Conservation (phyloP, 2,329 filamentous ascomycete species). For the Aspergillus pseudoterreus region DNA sequence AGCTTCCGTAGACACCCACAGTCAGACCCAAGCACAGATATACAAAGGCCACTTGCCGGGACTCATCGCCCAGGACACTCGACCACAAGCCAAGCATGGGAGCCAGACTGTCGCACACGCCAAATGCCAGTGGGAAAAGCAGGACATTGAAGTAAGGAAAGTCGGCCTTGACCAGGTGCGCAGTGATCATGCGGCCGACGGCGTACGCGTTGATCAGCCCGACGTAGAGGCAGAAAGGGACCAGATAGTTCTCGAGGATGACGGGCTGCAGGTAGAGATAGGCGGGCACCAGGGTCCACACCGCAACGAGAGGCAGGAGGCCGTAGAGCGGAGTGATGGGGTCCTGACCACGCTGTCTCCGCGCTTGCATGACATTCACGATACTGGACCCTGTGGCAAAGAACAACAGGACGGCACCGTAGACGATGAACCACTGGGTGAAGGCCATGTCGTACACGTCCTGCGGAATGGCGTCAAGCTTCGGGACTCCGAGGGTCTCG, state of each 20-base stretch:
- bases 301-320: slow-evolving; percentile 72
- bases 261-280: slow-evolving; percentile 83
- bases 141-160: slow-evolving; percentile 93
- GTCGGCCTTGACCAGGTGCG: slow-evolving; percentile 78
- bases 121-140: slow-evolving; percentile 70
- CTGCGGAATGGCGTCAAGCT: slow-evolving; percentile 62
- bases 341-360: slow-evolving; percentile 68
- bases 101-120: slow-evolving; percentile 75
- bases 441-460: slow-evolving; percentile 75
- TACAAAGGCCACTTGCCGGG: slow-evolving; percentile 89
- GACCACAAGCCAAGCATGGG: slow-evolving; percentile 67
- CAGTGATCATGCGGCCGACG: slow-evolving; percentile 92
- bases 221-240: slow-evolving; percentile 86
- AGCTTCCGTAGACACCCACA: slow-evolving; percentile 92
- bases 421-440: slow-evolving; percentile 88
- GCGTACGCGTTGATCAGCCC: slow-evolving; percentile 92
- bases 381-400: slow-evolving; percentile 75
- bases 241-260: slow-evolving; percentile 76
- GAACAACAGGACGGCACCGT: slow-evolving; percentile 75
- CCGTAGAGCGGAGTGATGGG: slow-evolving; percentile 68
- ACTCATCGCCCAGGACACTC: slow-evolving; percentile 66
- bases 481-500: slow-evolving; percentile 63
- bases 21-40: slow-evolving; percentile 83
- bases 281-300: slow-evolving; percentile 71
- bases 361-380: slow-evolving; percentile 77